Evolutionary conservation across 306 rosid genomes (phyloP).

Genomic region (Medicago arabica): DNA sequence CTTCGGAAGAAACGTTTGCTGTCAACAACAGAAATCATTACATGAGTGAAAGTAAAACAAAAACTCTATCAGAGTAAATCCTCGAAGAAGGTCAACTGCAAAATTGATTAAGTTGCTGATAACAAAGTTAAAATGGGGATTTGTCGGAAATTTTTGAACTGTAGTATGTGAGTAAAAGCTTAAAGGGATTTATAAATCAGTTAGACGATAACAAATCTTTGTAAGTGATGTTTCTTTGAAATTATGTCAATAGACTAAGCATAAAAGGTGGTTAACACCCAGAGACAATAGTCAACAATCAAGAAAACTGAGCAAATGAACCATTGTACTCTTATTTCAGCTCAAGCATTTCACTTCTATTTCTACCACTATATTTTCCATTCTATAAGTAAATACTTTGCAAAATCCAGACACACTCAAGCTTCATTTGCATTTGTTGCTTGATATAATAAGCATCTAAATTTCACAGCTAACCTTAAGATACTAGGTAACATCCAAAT

Average conservation of each 20-base stretch:
- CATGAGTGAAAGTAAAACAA: neutral
- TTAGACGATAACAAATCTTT: neutral
- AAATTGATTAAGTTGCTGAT: neutral
- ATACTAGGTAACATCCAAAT: neutral
- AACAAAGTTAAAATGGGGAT: neutral
- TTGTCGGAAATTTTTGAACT: neutral
- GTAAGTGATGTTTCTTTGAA: neutral
- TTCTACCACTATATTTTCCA: conserved; percentile 4
- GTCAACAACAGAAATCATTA: conserved; percentile 42
- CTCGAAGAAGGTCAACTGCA: neutral
- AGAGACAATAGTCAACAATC: neutral
- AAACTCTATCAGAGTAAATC: neutral
- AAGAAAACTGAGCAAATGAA: neutral
- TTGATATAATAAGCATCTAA: neutral
- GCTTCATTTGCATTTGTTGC: conserved; percentile 11
- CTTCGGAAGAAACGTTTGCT: conserved; percentile 85
- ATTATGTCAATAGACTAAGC: neutral
- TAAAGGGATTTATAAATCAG: neutral
- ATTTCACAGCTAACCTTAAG: conserved; percentile 22
- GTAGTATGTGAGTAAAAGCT: neutral
- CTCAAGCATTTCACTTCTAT: neutral
- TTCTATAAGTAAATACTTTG: neutral
- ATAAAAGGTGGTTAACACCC: neutral
- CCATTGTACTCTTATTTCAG: conserved; percentile 1
- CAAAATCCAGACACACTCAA: neutral